Evolutionary conservation across 2,329 filamentous ascomycete species (phyloP), one percentile per base, ranked within the genome.

Genomic region (Xylaria sp.): DNA sequence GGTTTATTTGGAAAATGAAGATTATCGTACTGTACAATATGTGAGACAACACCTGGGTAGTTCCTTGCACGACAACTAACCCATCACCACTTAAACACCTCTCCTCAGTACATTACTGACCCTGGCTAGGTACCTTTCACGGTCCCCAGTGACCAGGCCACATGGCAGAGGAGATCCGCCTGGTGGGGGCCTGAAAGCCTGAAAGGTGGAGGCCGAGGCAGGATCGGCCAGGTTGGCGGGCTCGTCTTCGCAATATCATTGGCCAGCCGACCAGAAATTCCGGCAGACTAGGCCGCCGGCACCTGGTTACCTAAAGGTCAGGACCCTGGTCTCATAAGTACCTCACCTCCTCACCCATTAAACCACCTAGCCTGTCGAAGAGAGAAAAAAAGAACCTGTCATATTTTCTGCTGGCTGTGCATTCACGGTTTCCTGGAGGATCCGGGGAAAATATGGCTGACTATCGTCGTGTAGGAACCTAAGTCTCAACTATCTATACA

Each of bases 81-180:
- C 34, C 34, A 37, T 8, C 34, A 37, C 34, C 34, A 10, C 34
- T 37, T 37, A 37, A 37, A n/a, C 4, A 46, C 41, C 18, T 44
- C 41, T 46, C 4, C 18, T 44, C 39, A 13, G 13, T 44, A 44
- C 39, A 44, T 13, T 46, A 46, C 41, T n/a, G 1, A 44, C 41
- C 41, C 23, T 55, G 39, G 28, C 50, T 65, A 44, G 39, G 50
- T 10, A 15, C n/a, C 46, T 48, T 34, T n/a, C n/a, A 2, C 65
- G 44, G 46, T 39, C 59, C 54, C 66, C 54, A 61, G 58, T 61
- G 63, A 69, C 63, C 62, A 13, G 55, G 50, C 67, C 67, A 69
- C 67, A 69, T 69, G 67, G 67, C 63, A 61, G 54, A 39, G 37
- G 39, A n/a, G 58, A 56, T 48, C 59, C 63, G 52, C 63, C 32